phyloP scores from a whole-genome alignment of 2,329 filamentous ascomycete species.

The Alternaria brassicicola region DNA sequence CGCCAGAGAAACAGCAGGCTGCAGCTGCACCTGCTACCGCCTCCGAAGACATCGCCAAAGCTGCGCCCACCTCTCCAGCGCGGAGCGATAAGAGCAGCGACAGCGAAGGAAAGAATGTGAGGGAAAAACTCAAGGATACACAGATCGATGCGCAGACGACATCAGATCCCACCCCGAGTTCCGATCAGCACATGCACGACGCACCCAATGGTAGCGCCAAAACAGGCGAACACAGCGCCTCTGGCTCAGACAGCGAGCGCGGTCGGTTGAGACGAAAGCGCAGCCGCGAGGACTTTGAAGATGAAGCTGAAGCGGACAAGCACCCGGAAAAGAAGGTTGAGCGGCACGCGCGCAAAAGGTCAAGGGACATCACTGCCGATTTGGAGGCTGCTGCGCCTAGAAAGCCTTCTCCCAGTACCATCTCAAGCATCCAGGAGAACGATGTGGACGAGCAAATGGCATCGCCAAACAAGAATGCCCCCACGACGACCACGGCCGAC shows the following conservation, averaged over 20 bases:
- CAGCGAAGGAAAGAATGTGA: constrained; percentile 62
- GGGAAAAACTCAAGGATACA: constrained; percentile 67
- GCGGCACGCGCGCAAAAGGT: constrained; percentile 55
- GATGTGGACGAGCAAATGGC: constrained; percentile 40
- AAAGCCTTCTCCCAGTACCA: constrained; percentile 41
- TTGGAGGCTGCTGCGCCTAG: constrained; percentile 33
- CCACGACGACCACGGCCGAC: constrained; percentile 5
- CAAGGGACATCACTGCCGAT: constrained; percentile 50
- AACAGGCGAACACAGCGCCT: constrained; percentile 34
- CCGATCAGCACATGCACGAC: constrained; percentile 33
- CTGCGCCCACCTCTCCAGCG: constrained; percentile 35
- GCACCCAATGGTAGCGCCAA: constrained; percentile 31
- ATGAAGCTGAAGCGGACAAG: constrained; percentile 43
- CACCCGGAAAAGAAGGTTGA: constrained; percentile 43
- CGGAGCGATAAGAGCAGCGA: constrained; percentile 52
- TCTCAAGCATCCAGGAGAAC: constrained; percentile 38
- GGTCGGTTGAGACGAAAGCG: constrained; percentile 53
- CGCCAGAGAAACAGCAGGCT: constrained; percentile 28
- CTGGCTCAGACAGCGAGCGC: constrained; percentile 46
- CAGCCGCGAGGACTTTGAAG: constrained; percentile 54
- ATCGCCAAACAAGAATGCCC: constrained; percentile 21
- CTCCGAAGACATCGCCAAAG: constrained; percentile 18
- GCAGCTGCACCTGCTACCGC: constrained; percentile 12
- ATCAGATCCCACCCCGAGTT: constrained; percentile 22
- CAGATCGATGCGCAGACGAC: constrained; percentile 56